Percentiles rank a stretch among this genome's conserved stretches.
Conservation (phyloP, 1,284 basidiomycete genomes). For the Moniliophthora roreri region DNA sequence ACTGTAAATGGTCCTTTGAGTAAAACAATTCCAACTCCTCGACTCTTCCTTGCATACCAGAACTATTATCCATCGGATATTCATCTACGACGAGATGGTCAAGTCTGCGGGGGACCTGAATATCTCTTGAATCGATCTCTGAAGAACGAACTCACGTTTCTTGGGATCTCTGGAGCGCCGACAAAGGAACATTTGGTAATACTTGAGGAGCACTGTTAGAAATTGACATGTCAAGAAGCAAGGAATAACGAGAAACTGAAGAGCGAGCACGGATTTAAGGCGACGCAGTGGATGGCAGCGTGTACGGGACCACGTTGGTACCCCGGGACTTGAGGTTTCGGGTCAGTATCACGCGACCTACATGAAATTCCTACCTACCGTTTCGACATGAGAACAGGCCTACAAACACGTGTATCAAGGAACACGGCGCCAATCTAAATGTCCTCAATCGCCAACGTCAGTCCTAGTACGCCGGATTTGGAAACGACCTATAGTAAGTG, state of each 20-base stretch:
- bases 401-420: too few species aligned
- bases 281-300: constrained; percentile 35
- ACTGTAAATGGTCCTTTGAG: constrained; percentile 46
- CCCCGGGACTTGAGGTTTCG: too few species aligned
- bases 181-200: constrained; percentile 83
- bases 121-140: constrained; percentile 12
- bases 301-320: too few species aligned
- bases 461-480: too few species aligned
- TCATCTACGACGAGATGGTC: constrained; percentile 96
- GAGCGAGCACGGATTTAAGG: constrained; percentile 25
- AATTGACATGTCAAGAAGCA: constrained; percentile 58
- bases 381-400: too few species aligned
- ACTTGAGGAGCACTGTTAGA: constrained; percentile 77
- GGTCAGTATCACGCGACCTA: too few species aligned
- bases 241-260: constrained; percentile 17
- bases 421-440: too few species aligned
- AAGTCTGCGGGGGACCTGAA: constrained; percentile 53
- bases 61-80: constrained; percentile 89
- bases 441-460: too few species aligned
- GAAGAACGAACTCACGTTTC: constrained; percentile 74
- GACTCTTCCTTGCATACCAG: constrained; percentile 50
- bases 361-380: too few species aligned
- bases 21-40: not conserved
- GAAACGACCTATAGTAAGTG: too few species aligned
- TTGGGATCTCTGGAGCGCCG: constrained; percentile 92